Conservation (phyloP, 2,329 filamentous ascomycete species). For the Neonectria ditissima region DNA sequence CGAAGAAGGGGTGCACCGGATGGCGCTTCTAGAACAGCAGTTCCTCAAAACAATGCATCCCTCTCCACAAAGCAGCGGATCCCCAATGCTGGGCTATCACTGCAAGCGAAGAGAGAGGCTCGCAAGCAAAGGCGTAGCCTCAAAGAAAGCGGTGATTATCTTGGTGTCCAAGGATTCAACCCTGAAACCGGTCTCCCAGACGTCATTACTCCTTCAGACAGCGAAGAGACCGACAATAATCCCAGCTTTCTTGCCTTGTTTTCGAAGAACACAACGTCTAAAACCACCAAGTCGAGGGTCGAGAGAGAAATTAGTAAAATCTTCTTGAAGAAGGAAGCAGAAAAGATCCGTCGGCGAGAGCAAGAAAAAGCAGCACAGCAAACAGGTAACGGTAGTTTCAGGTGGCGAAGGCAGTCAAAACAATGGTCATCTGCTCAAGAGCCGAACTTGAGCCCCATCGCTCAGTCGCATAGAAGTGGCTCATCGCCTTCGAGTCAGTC, state of each 20-base stretch:
- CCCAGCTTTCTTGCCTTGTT: conserved; percentile 49
- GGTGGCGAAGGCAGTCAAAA: conserved; percentile 58
- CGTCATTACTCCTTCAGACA: conserved; percentile 62
- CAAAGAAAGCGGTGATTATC: conserved; percentile 67
- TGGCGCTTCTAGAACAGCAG: background rate
- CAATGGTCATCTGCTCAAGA: conserved; percentile 66
- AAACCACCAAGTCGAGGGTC: conserved; percentile 58
- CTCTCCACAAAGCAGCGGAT: background rate
- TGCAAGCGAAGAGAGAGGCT: conserved; percentile 49
- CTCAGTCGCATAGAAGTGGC: conserved; percentile 53
- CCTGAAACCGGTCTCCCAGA: conserved; percentile 67
- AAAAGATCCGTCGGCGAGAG: conserved; percentile 58
- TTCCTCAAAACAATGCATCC: background rate
- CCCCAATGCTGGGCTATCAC: conserved; percentile 18
- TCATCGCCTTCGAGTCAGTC: conserved; percentile 43
- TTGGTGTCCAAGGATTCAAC: conserved; percentile 70
- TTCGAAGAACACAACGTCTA: conserved; percentile 50
- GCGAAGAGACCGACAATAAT: conserved; percentile 52
- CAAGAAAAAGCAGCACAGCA: conserved; percentile 54
- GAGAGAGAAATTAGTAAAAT: conserved; percentile 56
- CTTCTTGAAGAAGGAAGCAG: conserved; percentile 47
- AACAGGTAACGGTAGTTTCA: conserved; percentile 46
- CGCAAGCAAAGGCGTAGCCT: conserved; percentile 57
- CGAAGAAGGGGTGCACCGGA: background rate
- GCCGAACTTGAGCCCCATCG: conserved; percentile 62